A percentile compares a stretch with the other conserved stretches of the same genome.
These are phyloP conservation scores for Aspergillus wentii DNA, from an alignment of 495 filamentous ascomycete species.

Conservation along the genomic window DNA sequence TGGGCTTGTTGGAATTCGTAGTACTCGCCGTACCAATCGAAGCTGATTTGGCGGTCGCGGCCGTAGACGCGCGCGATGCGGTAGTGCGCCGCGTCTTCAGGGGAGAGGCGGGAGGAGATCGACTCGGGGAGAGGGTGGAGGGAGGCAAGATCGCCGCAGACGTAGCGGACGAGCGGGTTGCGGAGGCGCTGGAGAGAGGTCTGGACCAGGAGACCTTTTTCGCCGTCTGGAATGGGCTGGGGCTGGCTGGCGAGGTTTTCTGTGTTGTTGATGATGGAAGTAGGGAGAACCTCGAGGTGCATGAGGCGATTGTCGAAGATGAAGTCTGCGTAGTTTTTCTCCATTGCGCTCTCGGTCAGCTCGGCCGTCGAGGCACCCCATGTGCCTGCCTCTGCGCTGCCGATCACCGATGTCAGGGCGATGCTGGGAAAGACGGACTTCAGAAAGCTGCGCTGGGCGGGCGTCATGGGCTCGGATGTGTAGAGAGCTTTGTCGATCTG, in stretches of 20 bases:
- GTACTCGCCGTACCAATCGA: constrained; percentile 27
- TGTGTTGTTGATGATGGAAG: constrained; percentile 5
- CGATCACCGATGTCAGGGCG: constrained; percentile 19
- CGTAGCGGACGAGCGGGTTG: constrained; percentile 35
- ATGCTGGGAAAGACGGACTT: constrained; percentile 5
- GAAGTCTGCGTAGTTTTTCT: constrained; percentile 17
- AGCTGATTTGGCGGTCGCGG: constrained; percentile 29
- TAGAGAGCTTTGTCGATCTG: constrained; percentile 20
- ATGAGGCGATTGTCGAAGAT: constrained; percentile 25
- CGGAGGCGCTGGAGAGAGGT: constrained; percentile 31
- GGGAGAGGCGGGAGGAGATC: constrained; percentile 2
- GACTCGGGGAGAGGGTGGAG: constrained; percentile 18
- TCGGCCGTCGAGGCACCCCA: constrained; percentile 17
- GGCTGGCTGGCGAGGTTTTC: not conserved
- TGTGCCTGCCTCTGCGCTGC: constrained; percentile 25
- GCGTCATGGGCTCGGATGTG: constrained; percentile 20
- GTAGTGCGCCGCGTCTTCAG: constrained; percentile 4
- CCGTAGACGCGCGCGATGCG: constrained; percentile 23
- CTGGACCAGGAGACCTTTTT: constrained; percentile 24
- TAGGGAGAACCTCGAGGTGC: constrained; percentile 23
- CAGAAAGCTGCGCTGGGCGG: constrained; percentile 10
- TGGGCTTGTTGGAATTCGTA: constrained; percentile 20
- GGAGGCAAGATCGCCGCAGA: constrained; percentile 32
- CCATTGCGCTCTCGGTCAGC: constrained; percentile 5
- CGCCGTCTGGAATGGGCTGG: constrained; percentile 12